Conservation (phyloP, 1,284 basidiomycete genomes). For the Cronartium quercuum region DNA sequence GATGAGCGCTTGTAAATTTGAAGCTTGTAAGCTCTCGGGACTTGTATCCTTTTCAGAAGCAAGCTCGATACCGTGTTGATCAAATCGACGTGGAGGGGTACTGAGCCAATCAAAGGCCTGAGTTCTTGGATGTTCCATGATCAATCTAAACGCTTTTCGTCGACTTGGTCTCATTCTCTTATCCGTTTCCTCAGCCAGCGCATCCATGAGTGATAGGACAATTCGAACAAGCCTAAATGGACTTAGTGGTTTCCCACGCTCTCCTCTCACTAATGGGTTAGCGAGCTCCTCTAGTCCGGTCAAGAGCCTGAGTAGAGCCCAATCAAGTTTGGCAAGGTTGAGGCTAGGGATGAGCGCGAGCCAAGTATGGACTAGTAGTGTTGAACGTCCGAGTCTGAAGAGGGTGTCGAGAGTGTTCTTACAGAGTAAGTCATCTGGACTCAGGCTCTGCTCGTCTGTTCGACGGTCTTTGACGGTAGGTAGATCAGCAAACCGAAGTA, state of each 20-base stretch:
- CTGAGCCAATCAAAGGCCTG: slow-evolving; percentile 29
- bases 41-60: background rate
- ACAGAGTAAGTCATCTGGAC: slow-evolving; percentile 6
- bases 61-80: slow-evolving; percentile 20
- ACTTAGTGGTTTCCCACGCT: slow-evolving; percentile 20
- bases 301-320: slow-evolving; percentile 14
- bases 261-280: slow-evolving; percentile 14
- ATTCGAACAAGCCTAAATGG: slow-evolving; percentile 13
- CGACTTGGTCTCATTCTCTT: slow-evolving; percentile 12
- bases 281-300: slow-evolving; percentile 4
- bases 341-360: background rate
- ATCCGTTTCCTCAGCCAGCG: slow-evolving; percentile 19
- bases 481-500: slow-evolving; percentile 1
- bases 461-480: slow-evolving; percentile 1
- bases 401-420: background rate
- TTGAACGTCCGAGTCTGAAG: slow-evolving; percentile 11
- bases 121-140: slow-evolving; percentile 11
- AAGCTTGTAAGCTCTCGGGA: background rate
- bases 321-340: slow-evolving; percentile 9
- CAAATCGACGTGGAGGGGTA: slow-evolving; percentile 7
- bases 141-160: slow-evolving; percentile 8
- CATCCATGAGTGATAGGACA: slow-evolving; percentile 1
- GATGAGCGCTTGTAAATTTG: slow-evolving; percentile 1
- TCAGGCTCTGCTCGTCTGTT: background rate
- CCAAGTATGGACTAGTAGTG: slow-evolving; percentile 17